Evolutionary conservation across 805 yeast genomes (phyloP).

Genomic region (Teunomyces lycoperdinae): DNA sequence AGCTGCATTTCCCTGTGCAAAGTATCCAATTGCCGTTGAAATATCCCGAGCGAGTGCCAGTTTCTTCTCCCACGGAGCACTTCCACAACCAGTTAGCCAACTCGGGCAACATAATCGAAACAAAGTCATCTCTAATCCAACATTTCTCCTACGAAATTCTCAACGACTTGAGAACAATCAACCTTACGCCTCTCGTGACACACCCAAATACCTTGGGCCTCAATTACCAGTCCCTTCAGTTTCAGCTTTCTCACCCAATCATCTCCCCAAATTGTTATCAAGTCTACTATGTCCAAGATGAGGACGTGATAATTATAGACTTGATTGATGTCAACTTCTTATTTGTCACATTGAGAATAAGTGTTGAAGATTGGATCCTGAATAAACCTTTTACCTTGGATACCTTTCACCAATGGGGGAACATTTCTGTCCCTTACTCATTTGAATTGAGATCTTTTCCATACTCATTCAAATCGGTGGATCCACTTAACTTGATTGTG

Average conservation of each 20-base stretch:
- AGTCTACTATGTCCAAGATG: conserved; percentile 13
- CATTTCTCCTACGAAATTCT: conserved; percentile 29
- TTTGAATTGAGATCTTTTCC: conserved; percentile 48
- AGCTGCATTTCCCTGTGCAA: conserved; percentile 13
- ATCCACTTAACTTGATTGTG: conserved; percentile 46
- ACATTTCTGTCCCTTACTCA: conserved; percentile 64
- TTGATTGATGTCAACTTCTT: conserved; percentile 50
- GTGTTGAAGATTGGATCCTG: conserved; percentile 40
- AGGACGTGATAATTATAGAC: conserved; percentile 46
- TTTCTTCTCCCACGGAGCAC: conserved; percentile 18
- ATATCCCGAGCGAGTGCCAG: conserved; percentile 12
- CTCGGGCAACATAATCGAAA: conserved; percentile 22
- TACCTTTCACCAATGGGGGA: conserved; percentile 57
- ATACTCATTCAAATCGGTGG: conserved; percentile 47
- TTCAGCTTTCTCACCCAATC: conserved; percentile 20
- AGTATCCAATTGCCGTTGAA: conserved; percentile 24
- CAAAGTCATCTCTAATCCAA: conserved; percentile 19
- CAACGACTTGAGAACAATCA: conserved; percentile 28
- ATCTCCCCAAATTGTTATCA: conserved; percentile 11
- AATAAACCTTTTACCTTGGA: conserved; percentile 16
- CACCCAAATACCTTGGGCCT: conserved; percentile 30
- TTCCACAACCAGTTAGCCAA: conserved; percentile 18
- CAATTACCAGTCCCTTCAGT: conserved; percentile 32
- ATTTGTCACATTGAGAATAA: conserved; percentile 48
- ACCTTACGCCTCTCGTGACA: conserved; percentile 39